phyloP scores from a whole-genome alignment of 306 rosid genomes.

The Malus asiatica region DNA sequence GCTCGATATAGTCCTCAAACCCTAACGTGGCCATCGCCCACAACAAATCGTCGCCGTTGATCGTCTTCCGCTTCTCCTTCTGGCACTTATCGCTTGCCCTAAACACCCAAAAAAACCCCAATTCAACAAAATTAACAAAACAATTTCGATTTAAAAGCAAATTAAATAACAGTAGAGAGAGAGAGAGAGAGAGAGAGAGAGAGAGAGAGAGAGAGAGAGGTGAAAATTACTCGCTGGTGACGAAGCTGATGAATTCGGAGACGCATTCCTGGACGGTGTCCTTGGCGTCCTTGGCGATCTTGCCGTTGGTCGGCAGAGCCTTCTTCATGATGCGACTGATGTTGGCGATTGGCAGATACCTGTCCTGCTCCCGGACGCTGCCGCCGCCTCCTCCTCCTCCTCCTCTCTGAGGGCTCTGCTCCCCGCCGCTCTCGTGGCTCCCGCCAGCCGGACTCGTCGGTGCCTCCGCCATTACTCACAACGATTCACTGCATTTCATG shows the following conservation, averaged over 20 bases:
- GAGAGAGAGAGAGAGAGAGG: background rate
- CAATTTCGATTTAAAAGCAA: background rate
- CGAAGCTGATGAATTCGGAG: slow-evolving; percentile 84
- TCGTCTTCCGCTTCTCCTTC: slow-evolving; percentile 93
- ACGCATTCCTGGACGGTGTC: slow-evolving; percentile 88
- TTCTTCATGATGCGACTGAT: slow-evolving; percentile 95
- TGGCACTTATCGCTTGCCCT: slow-evolving; percentile 97
- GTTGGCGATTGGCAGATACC: slow-evolving; percentile 79
- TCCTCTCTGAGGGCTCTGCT: slow-evolving; percentile 53
- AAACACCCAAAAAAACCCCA: background rate
- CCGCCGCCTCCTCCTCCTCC: slow-evolving; percentile 18
- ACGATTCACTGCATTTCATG: background rate
- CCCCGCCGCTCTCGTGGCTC: slow-evolving; percentile 84
- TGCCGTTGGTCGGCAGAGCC: slow-evolving; percentile 72
- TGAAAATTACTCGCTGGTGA: slow-evolving; percentile 76
- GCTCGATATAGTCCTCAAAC: slow-evolving; percentile 89
- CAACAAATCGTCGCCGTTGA: slow-evolving; percentile 84
- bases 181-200: background rate
- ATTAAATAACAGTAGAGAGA: background rate
- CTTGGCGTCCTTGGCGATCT: slow-evolving; percentile 88
- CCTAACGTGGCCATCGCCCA: slow-evolving; percentile 96
- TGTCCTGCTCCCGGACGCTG: slow-evolving; percentile 64
- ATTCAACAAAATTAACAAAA: background rate
- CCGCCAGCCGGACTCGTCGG: slow-evolving; percentile 61
- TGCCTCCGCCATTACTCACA: slow-evolving; percentile 54